phyloP scores from a whole-genome alignment of 176 grass and related monocot species.

The Hsuehochloa calcarea region DNA sequence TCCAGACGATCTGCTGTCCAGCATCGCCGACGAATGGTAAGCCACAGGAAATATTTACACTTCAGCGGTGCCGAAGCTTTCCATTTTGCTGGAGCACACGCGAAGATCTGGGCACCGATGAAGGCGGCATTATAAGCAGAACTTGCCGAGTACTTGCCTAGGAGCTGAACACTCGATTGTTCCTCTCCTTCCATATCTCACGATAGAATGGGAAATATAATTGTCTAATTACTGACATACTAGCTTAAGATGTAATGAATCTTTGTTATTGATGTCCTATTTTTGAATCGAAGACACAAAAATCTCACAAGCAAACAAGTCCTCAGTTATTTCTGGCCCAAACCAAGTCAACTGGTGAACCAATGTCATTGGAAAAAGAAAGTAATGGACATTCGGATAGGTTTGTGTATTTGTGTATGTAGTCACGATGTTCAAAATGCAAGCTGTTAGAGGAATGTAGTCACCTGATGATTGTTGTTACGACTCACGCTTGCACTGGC shows the following conservation, averaged over 20 bases:
- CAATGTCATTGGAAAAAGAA: not conserved
- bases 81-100: no score
- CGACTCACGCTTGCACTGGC: not conserved
- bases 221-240: not conserved
- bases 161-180: no score
- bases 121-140: no score
- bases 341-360: not conserved
- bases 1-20: no score
- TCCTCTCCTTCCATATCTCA: no score
- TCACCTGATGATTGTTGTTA: conserved; percentile 19
- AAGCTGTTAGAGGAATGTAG: not conserved
- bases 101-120: no score
- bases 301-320: not conserved
- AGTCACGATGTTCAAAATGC: not conserved
- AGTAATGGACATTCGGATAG: not conserved
- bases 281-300: not conserved
- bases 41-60: no score
- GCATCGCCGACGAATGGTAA: no score
- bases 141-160: no score
- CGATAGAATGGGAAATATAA: not conserved
- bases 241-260: conserved; percentile 2
- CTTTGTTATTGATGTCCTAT: not conserved
- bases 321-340: not conserved
- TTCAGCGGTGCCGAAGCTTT: no score
- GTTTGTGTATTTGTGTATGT: not conserved